phyloP scores from a whole-genome alignment of 2,329 filamentous ascomycete genomes.

The Diaporthe sp. region DNA sequence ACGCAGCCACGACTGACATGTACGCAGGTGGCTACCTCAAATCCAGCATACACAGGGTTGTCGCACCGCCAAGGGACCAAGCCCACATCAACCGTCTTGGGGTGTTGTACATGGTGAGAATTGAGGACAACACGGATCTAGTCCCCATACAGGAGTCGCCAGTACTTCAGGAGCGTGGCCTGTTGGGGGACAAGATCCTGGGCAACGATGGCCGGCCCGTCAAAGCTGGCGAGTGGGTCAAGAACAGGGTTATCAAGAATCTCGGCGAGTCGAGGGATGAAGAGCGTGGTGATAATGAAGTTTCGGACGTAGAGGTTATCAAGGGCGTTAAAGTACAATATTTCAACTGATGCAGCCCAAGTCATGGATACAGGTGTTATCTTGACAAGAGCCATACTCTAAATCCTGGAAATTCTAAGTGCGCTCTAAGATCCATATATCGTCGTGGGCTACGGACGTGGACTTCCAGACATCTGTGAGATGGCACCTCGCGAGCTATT shows the following conservation, averaged over 20 bases:
- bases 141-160: constrained; percentile 42
- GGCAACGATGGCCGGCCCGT: constrained; percentile 39
- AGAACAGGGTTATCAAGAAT: constrained; percentile 40
- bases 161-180: constrained; percentile 46
- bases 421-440: too few relatives aligned
- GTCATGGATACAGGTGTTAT: too few relatives aligned
- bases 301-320: constrained; percentile 33
- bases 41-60: constrained; percentile 47
- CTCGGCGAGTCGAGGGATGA: constrained; percentile 31
- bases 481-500: too few relatives aligned
- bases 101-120: constrained; percentile 58
- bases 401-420: too few relatives aligned
- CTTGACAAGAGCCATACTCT: too few relatives aligned
- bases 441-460: too few relatives aligned
- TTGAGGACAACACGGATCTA: constrained; percentile 43
- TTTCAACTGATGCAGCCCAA: constrained; percentile 21
- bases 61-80: constrained; percentile 47
- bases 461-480: too few relatives aligned
- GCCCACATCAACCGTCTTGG: constrained; percentile 53
- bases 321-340: constrained; percentile 36
- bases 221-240: constrained; percentile 46
- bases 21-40: constrained; percentile 47
- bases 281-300: constrained; percentile 34
- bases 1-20: not conserved
- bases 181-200: constrained; percentile 36